A percentile compares a stretch with the other conserved stretches of the same genome.
Evolutionary conservation across 768 basidiomycete genomes (phyloP).

Genomic region (Dacryopinax primogenitus): DNA sequence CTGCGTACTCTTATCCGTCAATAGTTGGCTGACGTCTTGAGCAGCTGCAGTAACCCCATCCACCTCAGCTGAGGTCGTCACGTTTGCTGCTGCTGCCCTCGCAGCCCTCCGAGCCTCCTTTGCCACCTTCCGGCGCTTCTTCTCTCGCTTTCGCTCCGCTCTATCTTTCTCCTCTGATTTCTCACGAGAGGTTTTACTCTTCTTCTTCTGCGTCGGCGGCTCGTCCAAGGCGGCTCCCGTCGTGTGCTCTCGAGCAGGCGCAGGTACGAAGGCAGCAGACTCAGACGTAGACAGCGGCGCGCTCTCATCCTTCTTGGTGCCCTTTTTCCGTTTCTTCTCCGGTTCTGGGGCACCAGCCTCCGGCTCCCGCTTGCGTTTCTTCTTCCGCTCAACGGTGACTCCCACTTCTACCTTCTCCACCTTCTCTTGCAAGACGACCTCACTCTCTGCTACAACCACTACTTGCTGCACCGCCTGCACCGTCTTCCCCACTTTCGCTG

Average conservation of each 20-base stretch:
- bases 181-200: not conserved
- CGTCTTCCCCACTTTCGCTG: not conserved
- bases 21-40: not conserved
- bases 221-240: not conserved
- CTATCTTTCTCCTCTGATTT: not conserved
- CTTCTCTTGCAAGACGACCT: not conserved
- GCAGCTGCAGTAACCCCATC: not conserved
- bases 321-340: not conserved
- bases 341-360: not conserved
- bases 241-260: not conserved
- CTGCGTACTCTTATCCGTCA: not conserved
- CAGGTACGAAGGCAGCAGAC: not conserved
- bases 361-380: not conserved
- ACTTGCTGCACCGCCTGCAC: not conserved
- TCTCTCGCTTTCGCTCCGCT: not conserved
- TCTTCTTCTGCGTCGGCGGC: not conserved
- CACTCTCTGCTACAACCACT: constrained; percentile 24
- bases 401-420: not conserved
- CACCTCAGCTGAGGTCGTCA: no score
- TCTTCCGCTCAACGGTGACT: not conserved
- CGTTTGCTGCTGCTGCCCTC: not conserved
- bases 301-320: no score
- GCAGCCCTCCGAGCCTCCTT: not conserved
- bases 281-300: not conserved
- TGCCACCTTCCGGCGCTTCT: not conserved